Base-by-base conservation (phyloP, 2,329 filamentous ascomycete species). In the Aspergillus puulaauensis region DNA sequence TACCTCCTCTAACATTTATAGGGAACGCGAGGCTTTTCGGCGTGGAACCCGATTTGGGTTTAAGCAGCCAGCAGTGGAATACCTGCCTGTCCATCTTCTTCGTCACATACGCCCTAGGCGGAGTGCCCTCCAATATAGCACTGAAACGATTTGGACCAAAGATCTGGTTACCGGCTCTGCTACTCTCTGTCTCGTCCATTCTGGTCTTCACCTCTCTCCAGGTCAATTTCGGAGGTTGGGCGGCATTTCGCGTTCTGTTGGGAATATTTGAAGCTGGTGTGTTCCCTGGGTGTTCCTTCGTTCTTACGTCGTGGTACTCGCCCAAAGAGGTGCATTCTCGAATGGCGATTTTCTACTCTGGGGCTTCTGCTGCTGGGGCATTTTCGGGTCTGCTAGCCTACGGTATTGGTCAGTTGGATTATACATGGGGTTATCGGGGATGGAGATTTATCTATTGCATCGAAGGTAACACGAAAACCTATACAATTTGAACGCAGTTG, bases 351-450 rank as follows among this genome's bases (percentile, higher is more conserved):
- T 91, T 93, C 76, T 93, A 93, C 77, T 90, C 88, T 0, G 88
- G 89, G 0, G 90, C 90, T 1, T 89, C 90, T 1, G 75, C 92
- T 0, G 87, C 89, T 0, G 90, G 90, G 1, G 90, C 90, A 0
- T 96, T 96, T 66, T 91, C 90, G 24, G 91, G 91, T 8, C 82
- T 96, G 1, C 80, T 96, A 6, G 91, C 91, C 1, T 87, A 85
- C 4, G 91, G 86, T 0, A 93, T 96, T 59, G 90, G 90, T 19
- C 91, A 95, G 70, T 91, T 96, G 89, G 83, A 90, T 63, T 83
- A 88, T 0, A 69, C 83, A 6, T 83, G 75, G 40, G 63, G 61
- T 2, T 63, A 60, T 23, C 60, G 60, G 51, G 64, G 64, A 41
- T 66, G 64, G 64, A 49, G 46, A 12, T 86, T 86, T 52, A 85